Evolutionary conservation across 176 grass and related monocot species (phyloP).

Genomic region (Rhipidocladum racemiflorum): DNA sequence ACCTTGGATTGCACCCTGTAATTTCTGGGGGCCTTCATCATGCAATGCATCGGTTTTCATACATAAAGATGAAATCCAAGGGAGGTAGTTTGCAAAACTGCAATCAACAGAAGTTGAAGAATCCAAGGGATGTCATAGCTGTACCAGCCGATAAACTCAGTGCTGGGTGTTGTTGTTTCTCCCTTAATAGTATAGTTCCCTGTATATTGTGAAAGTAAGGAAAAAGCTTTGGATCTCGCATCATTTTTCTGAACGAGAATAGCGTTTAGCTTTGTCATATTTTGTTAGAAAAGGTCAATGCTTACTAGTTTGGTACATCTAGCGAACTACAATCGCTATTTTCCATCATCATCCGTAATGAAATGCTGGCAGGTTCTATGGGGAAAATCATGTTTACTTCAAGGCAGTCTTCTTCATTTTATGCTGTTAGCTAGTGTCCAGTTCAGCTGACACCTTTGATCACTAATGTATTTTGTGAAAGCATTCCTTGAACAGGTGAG

Average conservation of each 20-base stretch:
- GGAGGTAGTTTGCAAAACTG: conserved; percentile 20
- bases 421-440: neutral
- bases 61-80: conserved; percentile 35
- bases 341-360: conserved; percentile 38
- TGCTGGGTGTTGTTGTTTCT: conserved; percentile 44
- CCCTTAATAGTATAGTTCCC: conserved; percentile 59
- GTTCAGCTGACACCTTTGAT: neutral
- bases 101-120: conserved; percentile 12
- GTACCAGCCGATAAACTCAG: conserved; percentile 51
- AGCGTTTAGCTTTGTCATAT: conserved; percentile 39
- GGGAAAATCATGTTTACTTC: neutral
- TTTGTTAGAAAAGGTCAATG: conserved; percentile 51
- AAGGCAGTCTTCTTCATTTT: neutral
- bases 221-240: conserved; percentile 42
- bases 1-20: neutral
- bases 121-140: neutral
- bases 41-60: conserved; percentile 43
- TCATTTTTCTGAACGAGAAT: conserved; percentile 62
- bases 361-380: conserved; percentile 42
- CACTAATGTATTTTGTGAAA: neutral
- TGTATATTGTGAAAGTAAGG: conserved; percentile 79
- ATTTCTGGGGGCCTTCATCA: conserved; percentile 17
- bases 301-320: conserved; percentile 54
- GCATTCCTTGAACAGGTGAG: neutral
- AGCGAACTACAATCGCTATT: conserved; percentile 29